Conservation (phyloP, 2,329 filamentous ascomycete species). For the Myotisia sp. region DNA sequence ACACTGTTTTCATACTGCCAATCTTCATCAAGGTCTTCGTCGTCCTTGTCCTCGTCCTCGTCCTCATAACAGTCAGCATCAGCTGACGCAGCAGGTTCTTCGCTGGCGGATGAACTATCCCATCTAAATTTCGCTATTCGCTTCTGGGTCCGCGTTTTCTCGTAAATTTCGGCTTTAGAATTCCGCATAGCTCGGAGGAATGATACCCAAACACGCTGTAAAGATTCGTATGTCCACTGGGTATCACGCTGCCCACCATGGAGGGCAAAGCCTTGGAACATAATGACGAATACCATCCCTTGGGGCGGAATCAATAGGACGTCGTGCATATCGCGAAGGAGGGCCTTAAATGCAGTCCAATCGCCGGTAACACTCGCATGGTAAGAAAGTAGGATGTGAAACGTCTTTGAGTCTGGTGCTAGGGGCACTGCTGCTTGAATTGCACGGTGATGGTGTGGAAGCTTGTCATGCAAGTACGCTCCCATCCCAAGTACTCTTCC, state of each 20-base stretch:
- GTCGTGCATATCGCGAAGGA: constrained; percentile 66
- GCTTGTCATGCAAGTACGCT: constrained; percentile 28
- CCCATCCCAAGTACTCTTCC: constrained; percentile 36
- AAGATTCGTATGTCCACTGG: constrained; percentile 56
- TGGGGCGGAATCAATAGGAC: constrained; percentile 53
- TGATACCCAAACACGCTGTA: constrained; percentile 53
- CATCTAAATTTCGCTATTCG: constrained; percentile 11
- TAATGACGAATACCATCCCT: constrained; percentile 60
- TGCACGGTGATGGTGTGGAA: constrained; percentile 42
- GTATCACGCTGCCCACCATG: constrained; percentile 55
- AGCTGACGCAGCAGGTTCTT: background rate
- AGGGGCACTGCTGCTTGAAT: constrained; percentile 54
- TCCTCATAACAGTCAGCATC: background rate
- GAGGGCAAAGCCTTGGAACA: constrained; percentile 67
- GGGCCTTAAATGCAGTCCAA: constrained; percentile 52
- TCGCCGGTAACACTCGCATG: constrained; percentile 56
- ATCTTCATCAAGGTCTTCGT: constrained; percentile 13
- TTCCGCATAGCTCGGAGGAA: constrained; percentile 38
- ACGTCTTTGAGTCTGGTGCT: constrained; percentile 63
- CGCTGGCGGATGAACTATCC: background rate
- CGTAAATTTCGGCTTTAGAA: constrained; percentile 18
- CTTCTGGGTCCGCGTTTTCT: constrained; percentile 6
- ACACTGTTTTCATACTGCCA: constrained; percentile 26
- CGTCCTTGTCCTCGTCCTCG: constrained; percentile 2
- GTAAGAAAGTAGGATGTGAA: constrained; percentile 63